Evolutionary conservation across 345 rosid genomes (phyloP).

Genomic region (Brassica cretica): DNA sequence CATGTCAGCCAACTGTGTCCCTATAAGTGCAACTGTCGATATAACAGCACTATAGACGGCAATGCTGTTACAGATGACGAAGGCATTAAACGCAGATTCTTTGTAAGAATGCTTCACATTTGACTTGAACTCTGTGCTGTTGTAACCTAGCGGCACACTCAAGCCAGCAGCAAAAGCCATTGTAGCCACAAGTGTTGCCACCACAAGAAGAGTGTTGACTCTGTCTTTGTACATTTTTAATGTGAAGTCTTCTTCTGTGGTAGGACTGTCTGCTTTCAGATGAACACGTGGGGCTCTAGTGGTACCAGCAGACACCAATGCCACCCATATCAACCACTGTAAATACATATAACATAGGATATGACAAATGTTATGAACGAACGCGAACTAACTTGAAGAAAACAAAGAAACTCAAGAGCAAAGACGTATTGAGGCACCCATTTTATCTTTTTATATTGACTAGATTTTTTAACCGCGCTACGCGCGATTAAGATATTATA

Average conservation of each 20-base stretch:
- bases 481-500: too few species aligned
- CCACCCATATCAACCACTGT: constrained; percentile 30
- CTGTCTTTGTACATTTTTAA: constrained; percentile 21
- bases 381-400: too few species aligned
- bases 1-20: constrained; percentile 29
- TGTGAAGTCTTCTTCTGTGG: constrained; percentile 8
- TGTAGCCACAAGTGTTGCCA: constrained; percentile 28
- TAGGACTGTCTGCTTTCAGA: constrained; percentile 2
- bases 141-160: constrained; percentile 26
- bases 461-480: too few species aligned
- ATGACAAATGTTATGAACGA: too few species aligned
- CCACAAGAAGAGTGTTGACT: constrained; percentile 28
- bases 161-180: constrained; percentile 31
- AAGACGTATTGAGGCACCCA: too few species aligned
- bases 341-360: neutral
- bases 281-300: constrained; percentile 9
- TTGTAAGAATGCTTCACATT: constrained; percentile 13
- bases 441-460: too few species aligned
- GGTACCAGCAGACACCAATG: constrained; percentile 24
- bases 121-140: constrained; percentile 25
- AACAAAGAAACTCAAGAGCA: too few species aligned
- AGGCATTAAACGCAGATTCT: constrained; percentile 25
- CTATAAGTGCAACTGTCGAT: constrained; percentile 26
- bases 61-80: constrained; percentile 30
- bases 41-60: constrained; percentile 23